These are phyloP conservation scores for Cynara cardunculus DNA, from an alignment of 129 eudicot species.

Conservation along the genomic window DNA sequence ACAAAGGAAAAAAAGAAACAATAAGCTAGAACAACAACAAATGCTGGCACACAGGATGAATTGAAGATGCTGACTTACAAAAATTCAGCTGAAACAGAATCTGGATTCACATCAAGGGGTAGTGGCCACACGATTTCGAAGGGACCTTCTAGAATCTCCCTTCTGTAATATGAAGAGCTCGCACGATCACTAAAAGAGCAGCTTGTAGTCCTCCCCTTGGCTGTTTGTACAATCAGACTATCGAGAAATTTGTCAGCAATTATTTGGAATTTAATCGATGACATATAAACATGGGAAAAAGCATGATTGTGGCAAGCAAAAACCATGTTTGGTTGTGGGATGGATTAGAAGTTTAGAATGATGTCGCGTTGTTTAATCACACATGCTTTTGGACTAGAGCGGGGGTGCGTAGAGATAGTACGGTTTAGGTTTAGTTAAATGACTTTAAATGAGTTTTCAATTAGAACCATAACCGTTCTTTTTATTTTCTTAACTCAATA, in stretches of 20 bases:
- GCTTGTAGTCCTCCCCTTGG: constrained; percentile 22
- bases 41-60: not conserved
- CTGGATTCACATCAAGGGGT: constrained; percentile 33
- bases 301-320: not conserved
- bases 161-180: constrained; percentile 13
- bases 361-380: not conserved
- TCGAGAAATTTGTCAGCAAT: constrained; percentile 4
- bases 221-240: constrained; percentile 33
- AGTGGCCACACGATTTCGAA: constrained; percentile 34
- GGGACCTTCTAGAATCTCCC: constrained; percentile 34
- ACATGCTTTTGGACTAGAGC: not conserved
- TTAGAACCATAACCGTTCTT: not conserved
- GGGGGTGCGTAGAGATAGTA: not conserved
- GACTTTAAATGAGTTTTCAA: not conserved
- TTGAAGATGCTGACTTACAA: constrained; percentile 28
- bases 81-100: constrained; percentile 35
- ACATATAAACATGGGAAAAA: not conserved
- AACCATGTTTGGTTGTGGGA: not conserved
- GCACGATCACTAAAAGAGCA: constrained; percentile 14
- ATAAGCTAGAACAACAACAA: not conserved
- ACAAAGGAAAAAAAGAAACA: not conserved
- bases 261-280: not conserved
- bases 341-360: not conserved
- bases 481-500: not conserved
- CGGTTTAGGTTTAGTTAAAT: not conserved